These are phyloP conservation scores for Volutella citrinella DNA, from an alignment of 2,329 filamentous ascomycete genomes.

Conservation along the genomic window DNA sequence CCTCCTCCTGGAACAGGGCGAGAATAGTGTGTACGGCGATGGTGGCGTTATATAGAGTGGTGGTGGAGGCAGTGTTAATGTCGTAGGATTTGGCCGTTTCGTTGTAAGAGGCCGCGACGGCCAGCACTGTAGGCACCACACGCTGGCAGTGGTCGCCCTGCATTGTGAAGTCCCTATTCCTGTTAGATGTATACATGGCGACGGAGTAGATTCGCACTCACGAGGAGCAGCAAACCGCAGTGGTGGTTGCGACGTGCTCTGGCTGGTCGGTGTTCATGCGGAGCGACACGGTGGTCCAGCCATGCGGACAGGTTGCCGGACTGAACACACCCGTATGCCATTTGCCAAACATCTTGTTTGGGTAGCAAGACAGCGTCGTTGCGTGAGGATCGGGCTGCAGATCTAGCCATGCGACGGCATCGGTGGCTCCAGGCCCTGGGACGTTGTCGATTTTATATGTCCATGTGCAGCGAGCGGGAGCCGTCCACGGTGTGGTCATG, in stretches of 20 bases:
- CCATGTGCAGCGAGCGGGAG: constrained; percentile 35
- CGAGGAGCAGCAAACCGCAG: constrained; percentile 40
- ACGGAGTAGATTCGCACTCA: no score
- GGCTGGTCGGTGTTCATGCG: constrained; percentile 26
- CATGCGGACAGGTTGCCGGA: constrained; percentile 37
- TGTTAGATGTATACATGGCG: no score
- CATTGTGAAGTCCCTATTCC: constrained; percentile 31
- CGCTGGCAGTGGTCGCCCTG: constrained; percentile 34
- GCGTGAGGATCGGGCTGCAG: constrained; percentile 33
- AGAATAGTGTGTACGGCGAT: constrained; percentile 36
- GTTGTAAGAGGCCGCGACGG: constrained; percentile 36
- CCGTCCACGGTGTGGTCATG: constrained; percentile 37
- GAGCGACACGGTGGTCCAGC: constrained; percentile 38
- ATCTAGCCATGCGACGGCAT: constrained; percentile 36
- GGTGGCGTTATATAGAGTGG: constrained; percentile 35
- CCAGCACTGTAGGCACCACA: constrained; percentile 33
- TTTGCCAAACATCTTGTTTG: constrained; percentile 37
- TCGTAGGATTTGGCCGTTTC: constrained; percentile 32
- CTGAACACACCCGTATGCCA: constrained; percentile 38
- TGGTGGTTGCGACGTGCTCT: constrained; percentile 32
- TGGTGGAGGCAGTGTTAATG: constrained; percentile 33
- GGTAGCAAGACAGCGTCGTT: constrained; percentile 38
- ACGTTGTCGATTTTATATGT: constrained; percentile 33
- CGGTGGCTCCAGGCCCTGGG: constrained; percentile 20
- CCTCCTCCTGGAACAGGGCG: constrained; percentile 35